Conservation (phyloP, 768 basidiomycete genomes). For the Amanita exitialis region DNA sequence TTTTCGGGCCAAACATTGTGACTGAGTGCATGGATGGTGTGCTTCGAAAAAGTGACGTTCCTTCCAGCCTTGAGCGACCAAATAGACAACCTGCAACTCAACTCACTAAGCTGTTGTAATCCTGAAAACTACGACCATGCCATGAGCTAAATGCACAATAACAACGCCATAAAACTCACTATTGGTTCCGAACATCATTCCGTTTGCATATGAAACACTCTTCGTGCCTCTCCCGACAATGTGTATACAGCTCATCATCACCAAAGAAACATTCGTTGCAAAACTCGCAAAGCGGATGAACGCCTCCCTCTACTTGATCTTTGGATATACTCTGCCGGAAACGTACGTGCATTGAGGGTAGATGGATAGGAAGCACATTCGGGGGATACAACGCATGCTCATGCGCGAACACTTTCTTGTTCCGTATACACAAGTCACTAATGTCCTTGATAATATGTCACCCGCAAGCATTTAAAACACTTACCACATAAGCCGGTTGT, state of each 20-base stretch:
- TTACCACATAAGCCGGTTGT: constrained; percentile 77
- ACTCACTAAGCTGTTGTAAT: constrained; percentile 68
- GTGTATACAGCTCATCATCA: constrained; percentile 88
- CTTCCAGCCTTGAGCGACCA: constrained; percentile 21
- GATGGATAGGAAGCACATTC: constrained; percentile 52
- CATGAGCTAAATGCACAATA: neutral
- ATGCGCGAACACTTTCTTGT: constrained; percentile 92
- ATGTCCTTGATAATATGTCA: neutral
- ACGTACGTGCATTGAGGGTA: constrained; percentile 57
- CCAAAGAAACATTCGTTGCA: constrained; percentile 90
- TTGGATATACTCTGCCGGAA: constrained; percentile 28
- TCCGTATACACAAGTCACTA: constrained; percentile 83
- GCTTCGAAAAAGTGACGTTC: constrained; percentile 67
- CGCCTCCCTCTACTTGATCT: constrained; percentile 58
- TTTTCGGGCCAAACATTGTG: constrained; percentile 72
- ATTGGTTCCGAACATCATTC: constrained; percentile 69
- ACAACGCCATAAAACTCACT: constrained; percentile 43
- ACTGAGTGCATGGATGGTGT: constrained; percentile 72
- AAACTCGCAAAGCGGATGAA: constrained; percentile 79
- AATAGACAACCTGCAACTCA: neutral
- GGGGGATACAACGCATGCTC: constrained; percentile 81
- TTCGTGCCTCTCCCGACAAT: constrained; percentile 91
- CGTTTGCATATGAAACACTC: constrained; percentile 94
- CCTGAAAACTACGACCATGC: constrained; percentile 48
- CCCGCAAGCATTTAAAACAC: constrained; percentile 14